Percentiles rank a stretch among this genome's conserved stretches.
These are phyloP conservation scores for Pontederia crassipes DNA, from an alignment of 176 grass and related monocot species.

Conservation along the genomic window DNA sequence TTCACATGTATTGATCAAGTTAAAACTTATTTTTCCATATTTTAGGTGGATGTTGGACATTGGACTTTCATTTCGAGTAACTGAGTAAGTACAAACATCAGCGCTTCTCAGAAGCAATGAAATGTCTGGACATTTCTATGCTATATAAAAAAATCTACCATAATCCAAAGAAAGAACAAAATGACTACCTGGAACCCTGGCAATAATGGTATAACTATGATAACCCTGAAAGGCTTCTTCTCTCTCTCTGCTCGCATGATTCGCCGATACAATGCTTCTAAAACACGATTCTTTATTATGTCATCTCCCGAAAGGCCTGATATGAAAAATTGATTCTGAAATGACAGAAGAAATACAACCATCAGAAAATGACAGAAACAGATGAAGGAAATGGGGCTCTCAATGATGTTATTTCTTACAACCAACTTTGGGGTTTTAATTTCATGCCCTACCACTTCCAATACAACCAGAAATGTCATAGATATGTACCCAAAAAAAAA, in stretches of 20 bases:
- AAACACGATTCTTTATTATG: conserved; percentile 86
- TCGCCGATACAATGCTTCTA: conserved; percentile 74
- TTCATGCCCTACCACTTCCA: too few species aligned
- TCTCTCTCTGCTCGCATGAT: conserved; percentile 84
- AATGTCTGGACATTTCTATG: not conserved
- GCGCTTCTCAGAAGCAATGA: too few species aligned
- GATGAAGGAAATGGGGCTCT: not conserved
- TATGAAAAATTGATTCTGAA: conserved; percentile 99
- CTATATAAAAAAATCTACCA: conserved; percentile 5
- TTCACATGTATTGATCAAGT: too few species aligned
- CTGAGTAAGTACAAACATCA: too few species aligned
- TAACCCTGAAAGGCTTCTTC: conserved; percentile 67
- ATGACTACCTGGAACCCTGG: conserved; percentile 87
- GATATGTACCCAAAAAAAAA: too few species aligned
- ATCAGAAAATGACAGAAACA: not conserved
- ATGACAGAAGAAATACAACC: conserved; percentile 3
- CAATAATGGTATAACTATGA: conserved; percentile 84
- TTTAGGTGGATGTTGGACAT: too few species aligned
- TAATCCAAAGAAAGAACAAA: conserved; percentile 15
- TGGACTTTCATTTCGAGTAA: too few species aligned
- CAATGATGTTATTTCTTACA: too few species aligned
- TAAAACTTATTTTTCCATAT: too few species aligned
- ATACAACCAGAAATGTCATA: too few species aligned
- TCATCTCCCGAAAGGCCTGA: conserved; percentile 91
- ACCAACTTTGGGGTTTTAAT: too few species aligned